A percentile compares a stretch with the other conserved stretches of the same genome.
These are phyloP conservation scores for Aureobasidium namibiae DNA, from an alignment of 2,329 filamentous ascomycete genomes.

Conservation along the genomic window DNA sequence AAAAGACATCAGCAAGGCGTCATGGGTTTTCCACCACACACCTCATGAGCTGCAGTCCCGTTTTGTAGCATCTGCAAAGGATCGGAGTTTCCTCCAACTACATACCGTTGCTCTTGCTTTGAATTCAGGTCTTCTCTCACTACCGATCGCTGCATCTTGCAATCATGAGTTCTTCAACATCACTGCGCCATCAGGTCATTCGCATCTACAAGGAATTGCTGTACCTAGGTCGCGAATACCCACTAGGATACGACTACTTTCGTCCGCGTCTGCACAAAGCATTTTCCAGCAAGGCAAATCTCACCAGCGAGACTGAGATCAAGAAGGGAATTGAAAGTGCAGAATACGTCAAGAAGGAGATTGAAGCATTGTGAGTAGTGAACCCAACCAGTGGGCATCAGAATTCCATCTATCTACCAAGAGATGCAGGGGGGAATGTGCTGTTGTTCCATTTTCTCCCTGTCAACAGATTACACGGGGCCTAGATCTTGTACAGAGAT, in stretches of 20 bases:
- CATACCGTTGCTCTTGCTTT: background rate
- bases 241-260: conserved; percentile 76
- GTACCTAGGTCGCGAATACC: conserved; percentile 77
- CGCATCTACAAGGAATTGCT: conserved; percentile 88
- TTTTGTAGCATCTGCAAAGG: background rate
- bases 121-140: too few species aligned
- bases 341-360: conserved; percentile 89
- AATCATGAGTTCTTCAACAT: conserved; percentile 19
- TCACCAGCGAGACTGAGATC: conserved; percentile 69
- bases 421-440: background rate
- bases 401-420: background rate
- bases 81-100: background rate
- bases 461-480: background rate
- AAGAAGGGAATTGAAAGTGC: conserved; percentile 65
- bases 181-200: conserved; percentile 70
- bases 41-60: background rate
- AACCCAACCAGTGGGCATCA: conserved; percentile 5
- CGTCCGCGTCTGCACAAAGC: conserved; percentile 72
- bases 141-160: background rate
- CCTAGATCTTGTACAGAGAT: background rate
- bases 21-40: background rate
- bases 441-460: background rate
- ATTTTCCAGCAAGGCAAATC: conserved; percentile 64
- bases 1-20: background rate
- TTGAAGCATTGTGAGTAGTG: conserved; percentile 76